A percentile compares a stretch with the other conserved stretches of the same genome.
Conservation (phyloP, 352 stramenopile genomes). For the Salisapilia sapeloensis region DNA sequence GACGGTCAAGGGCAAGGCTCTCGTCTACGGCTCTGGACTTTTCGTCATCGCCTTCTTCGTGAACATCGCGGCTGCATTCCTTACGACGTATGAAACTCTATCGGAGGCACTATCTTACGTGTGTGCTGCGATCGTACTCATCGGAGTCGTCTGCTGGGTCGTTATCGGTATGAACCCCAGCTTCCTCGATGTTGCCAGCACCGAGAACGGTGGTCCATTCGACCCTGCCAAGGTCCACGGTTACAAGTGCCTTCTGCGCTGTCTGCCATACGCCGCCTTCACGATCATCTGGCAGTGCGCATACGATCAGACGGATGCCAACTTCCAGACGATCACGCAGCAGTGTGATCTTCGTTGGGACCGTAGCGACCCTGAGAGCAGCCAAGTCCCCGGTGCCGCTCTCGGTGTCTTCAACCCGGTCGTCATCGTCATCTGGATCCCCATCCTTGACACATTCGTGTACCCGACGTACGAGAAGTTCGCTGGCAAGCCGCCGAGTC, state of each 20-base stretch:
- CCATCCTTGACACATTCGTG: conserved; percentile 14
- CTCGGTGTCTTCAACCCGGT: conserved; percentile 31
- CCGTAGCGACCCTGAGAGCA: conserved; percentile 13
- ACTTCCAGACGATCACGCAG: conserved; percentile 53
- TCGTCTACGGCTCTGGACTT: conserved; percentile 14
- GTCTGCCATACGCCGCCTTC: conserved; percentile 38
- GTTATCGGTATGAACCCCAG: conserved; percentile 19
- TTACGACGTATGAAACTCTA: conserved; percentile 13
- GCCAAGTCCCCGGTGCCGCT: conserved; percentile 30
- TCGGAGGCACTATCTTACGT: conserved; percentile 32
- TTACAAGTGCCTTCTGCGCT: conserved; percentile 34
- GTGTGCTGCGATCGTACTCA: conserved; percentile 10
- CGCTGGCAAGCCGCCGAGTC: conserved; percentile 15
- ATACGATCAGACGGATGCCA: conserved; percentile 48
- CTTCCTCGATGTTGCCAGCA: conserved; percentile 24
- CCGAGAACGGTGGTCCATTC: conserved; percentile 15
- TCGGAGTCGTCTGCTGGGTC: conserved; percentile 28
- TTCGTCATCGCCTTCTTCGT: conserved; percentile 24
- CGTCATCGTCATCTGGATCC: conserved; percentile 16
- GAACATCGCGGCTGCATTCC: conserved; percentile 36
- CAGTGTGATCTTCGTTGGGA: conserved; percentile 39
- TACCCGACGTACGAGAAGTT: conserved; percentile 21
- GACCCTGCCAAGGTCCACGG: conserved; percentile 19
- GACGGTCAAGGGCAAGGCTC: conserved; percentile 12
- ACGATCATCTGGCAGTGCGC: conserved; percentile 40